phyloP scores from a whole-genome alignment of 2,329 filamentous ascomycete species.

The Geosmithia flava region DNA sequence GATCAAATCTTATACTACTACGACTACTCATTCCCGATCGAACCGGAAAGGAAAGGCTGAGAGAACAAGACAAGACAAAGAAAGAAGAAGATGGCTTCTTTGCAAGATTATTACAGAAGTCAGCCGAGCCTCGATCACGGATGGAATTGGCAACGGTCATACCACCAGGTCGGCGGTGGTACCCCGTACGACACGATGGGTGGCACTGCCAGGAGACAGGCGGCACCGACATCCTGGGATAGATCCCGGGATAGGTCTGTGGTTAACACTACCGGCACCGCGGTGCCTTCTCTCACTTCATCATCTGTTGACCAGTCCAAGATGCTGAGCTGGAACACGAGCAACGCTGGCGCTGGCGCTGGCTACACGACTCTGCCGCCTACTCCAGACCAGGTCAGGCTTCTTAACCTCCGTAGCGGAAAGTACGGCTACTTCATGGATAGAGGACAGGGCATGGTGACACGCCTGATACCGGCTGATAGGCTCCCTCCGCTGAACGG shows the following conservation, averaged over 20 bases:
- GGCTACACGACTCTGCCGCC: background rate
- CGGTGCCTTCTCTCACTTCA: too few species aligned
- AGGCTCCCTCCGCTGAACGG: conserved; percentile 30
- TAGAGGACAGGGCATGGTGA: conserved; percentile 39
- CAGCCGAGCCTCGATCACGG: conserved; percentile 1
- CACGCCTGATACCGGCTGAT: conserved; percentile 43
- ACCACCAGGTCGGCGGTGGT: background rate
- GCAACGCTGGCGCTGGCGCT: background rate
- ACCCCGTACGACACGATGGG: background rate
- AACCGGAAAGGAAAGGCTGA: background rate
- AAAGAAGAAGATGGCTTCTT: background rate
- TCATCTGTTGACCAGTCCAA: background rate
- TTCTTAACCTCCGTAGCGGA: background rate
- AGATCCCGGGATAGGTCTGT: too few species aligned
- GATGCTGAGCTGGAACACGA: background rate
- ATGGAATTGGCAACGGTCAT: background rate
- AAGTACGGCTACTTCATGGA: conserved; percentile 39
- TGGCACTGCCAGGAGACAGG: background rate
- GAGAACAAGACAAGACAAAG: background rate
- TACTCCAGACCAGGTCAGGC: background rate
- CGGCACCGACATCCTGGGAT: background rate
- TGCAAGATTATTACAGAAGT: background rate
- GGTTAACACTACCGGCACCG: background rate
- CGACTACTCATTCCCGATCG: background rate
- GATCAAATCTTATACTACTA: background rate